phyloP scores from a whole-genome alignment of 148 eudicot genomes.

The Selenicereus undatus region DNA sequence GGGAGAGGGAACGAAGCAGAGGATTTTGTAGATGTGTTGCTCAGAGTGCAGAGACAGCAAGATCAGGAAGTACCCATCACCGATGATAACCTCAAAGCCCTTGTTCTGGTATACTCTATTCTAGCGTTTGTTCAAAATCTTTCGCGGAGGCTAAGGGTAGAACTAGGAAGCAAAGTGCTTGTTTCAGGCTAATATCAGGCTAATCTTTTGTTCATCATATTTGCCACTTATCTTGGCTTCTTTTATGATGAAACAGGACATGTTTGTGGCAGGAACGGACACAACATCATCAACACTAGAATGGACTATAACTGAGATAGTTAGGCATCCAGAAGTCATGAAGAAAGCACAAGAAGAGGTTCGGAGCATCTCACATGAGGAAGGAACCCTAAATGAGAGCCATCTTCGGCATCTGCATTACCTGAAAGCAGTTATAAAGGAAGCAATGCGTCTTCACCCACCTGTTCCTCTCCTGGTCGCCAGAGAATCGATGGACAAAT shows the following conservation, averaged over 20 bases:
- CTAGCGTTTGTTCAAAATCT: neutral
- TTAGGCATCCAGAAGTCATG: conserved; percentile 13
- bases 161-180: neutral
- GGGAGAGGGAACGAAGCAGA: conserved; percentile 8
- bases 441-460: conserved; percentile 15
- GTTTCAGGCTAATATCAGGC: neutral
- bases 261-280: conserved; percentile 12
- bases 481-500: conserved; percentile 1
- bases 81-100: conserved; percentile 52
- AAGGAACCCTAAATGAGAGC: neutral
- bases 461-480: conserved; percentile 5
- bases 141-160: neutral
- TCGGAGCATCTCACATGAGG: neutral
- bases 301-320: conserved; percentile 7
- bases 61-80: conserved; percentile 43
- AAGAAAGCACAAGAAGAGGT: conserved; percentile 9
- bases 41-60: conserved; percentile 36
- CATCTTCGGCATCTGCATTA: neutral
- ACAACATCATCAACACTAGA: conserved; percentile 12
- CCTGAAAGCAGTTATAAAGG: conserved; percentile 9
- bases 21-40: conserved; percentile 61
- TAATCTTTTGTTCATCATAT: too few species aligned
- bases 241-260: conserved; percentile 6
- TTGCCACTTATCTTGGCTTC: neutral
- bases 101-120: conserved; percentile 38